Percentiles rank a stretch among this genome's conserved stretches.
Evolutionary conservation across 495 filamentous ascomycete genomes (phyloP).

Genomic region (Elasticomyces elasticus): DNA sequence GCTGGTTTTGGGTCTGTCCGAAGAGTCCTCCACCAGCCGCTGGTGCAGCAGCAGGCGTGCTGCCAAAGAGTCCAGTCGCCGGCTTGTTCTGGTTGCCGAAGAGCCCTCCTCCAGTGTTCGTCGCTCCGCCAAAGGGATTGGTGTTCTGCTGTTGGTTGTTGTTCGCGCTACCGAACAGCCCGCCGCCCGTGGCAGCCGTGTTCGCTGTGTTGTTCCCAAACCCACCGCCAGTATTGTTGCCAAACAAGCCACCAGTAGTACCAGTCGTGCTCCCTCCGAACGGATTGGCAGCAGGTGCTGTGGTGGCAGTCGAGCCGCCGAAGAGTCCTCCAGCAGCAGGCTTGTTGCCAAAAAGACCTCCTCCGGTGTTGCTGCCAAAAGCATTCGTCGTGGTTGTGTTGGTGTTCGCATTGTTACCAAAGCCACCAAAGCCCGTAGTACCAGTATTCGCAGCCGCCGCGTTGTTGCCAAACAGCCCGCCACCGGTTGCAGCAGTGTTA

Average conservation of each 20-base stretch:
- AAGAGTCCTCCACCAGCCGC: constrained; percentile 34
- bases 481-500: constrained; percentile 31
- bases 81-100: constrained; percentile 35
- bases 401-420: constrained; percentile 36
- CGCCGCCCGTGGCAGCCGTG: constrained; percentile 14
- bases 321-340: constrained; percentile 28
- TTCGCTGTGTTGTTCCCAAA: constrained; percentile 32
- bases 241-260: constrained; percentile 31
- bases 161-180: constrained; percentile 35
- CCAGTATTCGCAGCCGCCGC: constrained; percentile 32
- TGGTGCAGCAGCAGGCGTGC: constrained; percentile 4
- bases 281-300: constrained; percentile 1
- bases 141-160: constrained; percentile 40
- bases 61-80: constrained; percentile 42
- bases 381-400: constrained; percentile 17
- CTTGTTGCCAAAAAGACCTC: constrained; percentile 37
- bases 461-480: constrained; percentile 36
- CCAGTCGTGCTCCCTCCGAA: constrained; percentile 11
- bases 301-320: constrained; percentile 8
- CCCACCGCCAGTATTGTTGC: constrained; percentile 23
- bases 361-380: constrained; percentile 39
- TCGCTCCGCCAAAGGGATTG: constrained; percentile 49
- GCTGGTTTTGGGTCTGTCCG: constrained; percentile 36
- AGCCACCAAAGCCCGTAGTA: constrained; percentile 28
- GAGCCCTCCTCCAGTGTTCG: constrained; percentile 32